Percentiles rank a stretch among this genome's conserved stretches.
Conservation (phyloP, 2,329 filamentous ascomycete genomes). For the Metarhizium humberi region DNA sequence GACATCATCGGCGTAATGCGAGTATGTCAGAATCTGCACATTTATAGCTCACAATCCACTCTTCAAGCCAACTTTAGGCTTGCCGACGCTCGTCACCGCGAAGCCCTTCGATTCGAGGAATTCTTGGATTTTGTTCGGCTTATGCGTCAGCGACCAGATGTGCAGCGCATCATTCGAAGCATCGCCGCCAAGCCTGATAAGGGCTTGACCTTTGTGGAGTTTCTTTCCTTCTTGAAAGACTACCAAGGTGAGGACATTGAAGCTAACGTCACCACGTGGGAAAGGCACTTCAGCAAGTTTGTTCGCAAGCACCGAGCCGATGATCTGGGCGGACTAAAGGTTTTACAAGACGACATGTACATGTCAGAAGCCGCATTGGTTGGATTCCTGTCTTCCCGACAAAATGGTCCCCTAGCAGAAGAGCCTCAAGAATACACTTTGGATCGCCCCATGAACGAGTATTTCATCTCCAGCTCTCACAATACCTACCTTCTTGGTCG, state of each 20-base stretch:
- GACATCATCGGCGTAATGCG: constrained; percentile 71
- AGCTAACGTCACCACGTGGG: constrained; percentile 56
- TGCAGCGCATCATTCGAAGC: constrained; percentile 62
- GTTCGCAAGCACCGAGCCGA: constrained; percentile 47
- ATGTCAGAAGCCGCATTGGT: constrained; percentile 77
- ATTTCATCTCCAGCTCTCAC: constrained; percentile 97
- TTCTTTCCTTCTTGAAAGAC: constrained; percentile 64
- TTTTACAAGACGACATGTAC: constrained; percentile 33
- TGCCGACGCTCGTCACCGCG: constrained; percentile 56
- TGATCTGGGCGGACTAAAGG: constrained; percentile 32
- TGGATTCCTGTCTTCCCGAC: constrained; percentile 63
- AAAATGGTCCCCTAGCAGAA: constrained; percentile 58
- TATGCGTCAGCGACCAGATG: constrained; percentile 76
- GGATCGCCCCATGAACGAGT: constrained; percentile 85
- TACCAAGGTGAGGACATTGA: constrained; percentile 71
- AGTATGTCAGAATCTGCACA: constrained; percentile 82
- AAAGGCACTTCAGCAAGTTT: constrained; percentile 61
- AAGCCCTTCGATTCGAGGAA: constrained; percentile 65
- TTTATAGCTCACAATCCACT: constrained; percentile 73
- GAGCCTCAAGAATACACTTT: constrained; percentile 54
- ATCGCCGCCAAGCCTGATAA: constrained; percentile 47
- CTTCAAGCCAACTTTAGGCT: constrained; percentile 65
- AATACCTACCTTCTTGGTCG: constrained; percentile 93
- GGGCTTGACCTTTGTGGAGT: constrained; percentile 64
- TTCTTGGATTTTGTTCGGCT: constrained; percentile 77